Base-by-base conservation (phyloP, 2,329 filamentous ascomycete genomes). In the Laburnicola sp. region DNA sequence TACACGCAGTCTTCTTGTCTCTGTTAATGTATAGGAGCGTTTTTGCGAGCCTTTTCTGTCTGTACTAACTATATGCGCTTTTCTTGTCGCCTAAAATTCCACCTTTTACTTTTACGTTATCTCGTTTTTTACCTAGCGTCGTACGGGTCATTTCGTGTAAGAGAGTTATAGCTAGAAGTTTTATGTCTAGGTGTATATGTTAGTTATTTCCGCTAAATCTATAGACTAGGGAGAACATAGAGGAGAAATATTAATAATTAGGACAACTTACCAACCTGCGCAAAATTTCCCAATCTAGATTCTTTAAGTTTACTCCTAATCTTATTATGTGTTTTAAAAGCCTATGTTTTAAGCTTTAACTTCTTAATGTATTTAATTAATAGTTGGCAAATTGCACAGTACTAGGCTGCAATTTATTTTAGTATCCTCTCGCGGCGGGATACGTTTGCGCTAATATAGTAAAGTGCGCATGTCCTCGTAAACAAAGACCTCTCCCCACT, bases 91-190 rank as follows among this genome's bases (percentile, higher is more conserved):
- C 26, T 16, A 42, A 42, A 31, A 42, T 8, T 6, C 39, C 39
- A 3, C 39, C 39, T 4, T 42, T 16, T 26, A 42, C 39, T 42
- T 42, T 42, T 11, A 42, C 39, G 30, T 42, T 26, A 16, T 42
- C 39, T 42, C 39, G 39, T 3, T 2, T 3, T 1, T 11, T 3
- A 11, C 39, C 39, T 2, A 26, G 9, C 25, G 26, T 16, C n/a
- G 39, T 42, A 42, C 30, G 26, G 26, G 39, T 42, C 39, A 42
- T 31, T 31, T 42, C 39, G 25, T 42, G 39, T 2, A 42, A 27
- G 25, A 42, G 30, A 3, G 22, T 25, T 27, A 42, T 26, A 28
- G 26, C 2, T 6, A 42, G 39, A 16, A 6, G 7, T 16, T 42
- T 42, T 11, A 30, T 31, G 26, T 42, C 39, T 42, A 6, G 27